phyloP scores from a whole-genome alignment of 176 grass and related monocot species.

The Cymbopogon citratus region DNA sequence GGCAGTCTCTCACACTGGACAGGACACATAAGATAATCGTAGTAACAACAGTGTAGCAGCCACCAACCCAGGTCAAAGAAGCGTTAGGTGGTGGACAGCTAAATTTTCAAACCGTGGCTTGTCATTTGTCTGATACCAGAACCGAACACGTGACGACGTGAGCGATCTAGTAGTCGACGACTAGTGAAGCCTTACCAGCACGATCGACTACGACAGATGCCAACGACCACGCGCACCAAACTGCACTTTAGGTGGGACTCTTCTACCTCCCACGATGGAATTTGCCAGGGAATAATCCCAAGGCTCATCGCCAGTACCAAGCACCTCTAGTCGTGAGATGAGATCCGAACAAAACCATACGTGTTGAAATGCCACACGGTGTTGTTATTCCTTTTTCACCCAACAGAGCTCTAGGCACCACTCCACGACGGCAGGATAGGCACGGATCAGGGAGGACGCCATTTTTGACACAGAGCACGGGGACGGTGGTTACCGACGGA shows the following conservation, averaged over 20 bases:
- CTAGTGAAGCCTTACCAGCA: neutral
- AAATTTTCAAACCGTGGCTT: neutral
- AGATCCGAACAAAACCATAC: neutral
- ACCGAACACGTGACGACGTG: neutral
- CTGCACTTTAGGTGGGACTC: neutral
- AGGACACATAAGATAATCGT: neutral
- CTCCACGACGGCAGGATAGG: neutral
- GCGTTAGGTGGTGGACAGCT: neutral
- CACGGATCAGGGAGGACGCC: neutral
- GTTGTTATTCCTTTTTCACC: neutral
- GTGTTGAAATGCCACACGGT: conserved; percentile 1
- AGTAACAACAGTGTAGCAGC: neutral
- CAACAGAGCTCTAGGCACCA: neutral
- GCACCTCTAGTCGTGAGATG: neutral
- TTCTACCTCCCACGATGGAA: conserved; percentile 17
- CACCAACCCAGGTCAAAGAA: neutral
- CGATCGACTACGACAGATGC: neutral
- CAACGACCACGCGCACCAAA: conserved; percentile 1
- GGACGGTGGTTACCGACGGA: neutral
- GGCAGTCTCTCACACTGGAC: neutral
- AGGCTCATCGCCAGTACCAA: neutral
- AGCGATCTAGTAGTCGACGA: neutral
- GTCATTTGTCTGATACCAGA: neutral
- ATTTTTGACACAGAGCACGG: neutral
- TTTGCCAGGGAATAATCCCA: neutral